Base-by-base conservation (phyloP, 495 filamentous ascomycete genomes). In the Polyplosphaeria fusca region DNA sequence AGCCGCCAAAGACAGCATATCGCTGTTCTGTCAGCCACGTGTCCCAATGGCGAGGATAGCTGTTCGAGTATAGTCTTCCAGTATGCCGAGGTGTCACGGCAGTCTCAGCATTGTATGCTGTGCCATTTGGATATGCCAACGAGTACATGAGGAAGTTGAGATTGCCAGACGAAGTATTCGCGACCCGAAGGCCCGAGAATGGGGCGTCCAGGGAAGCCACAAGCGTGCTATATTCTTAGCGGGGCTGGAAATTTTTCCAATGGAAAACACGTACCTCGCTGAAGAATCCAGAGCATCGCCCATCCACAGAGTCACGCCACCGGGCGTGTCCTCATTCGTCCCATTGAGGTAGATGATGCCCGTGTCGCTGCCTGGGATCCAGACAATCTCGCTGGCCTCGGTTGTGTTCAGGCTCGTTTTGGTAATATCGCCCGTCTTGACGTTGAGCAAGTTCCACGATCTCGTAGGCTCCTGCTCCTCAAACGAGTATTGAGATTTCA, bases 1-100 rank as follows among this genome's bases (percentile, higher is more conserved):
- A 67, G 14, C 76, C 76, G 0, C 67, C 74, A 42, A 78, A 79
- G 20, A 79, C 70, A 11, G 76, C 71, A 48, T 78, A 74, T 43
- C 74, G 72, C 22, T 69, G 48, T 2, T 74, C 70, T 1, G 80
- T 80, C 16, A 84, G 73, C 66, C 84, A 91, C 19, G 68, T 68
- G 60, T 91, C 86, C 88, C 88, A 92, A 65, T 92, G 87, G 18
- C 88, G 80, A 30, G 85, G 81, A 65, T 88, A 91, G 40, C 88
- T 77, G 52, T 76, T 78, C 45, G 81, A 79, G 63, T 90, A 91
- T 28, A 88, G 76, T 47, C 79, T 80, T 4, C 79, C 88, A 12
- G 78, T 77, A 12, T 84, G 82, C 3, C 72, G 64, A 5, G 79
- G 76, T 40, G 79, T 81, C 50, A 74, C 67, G 18, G 78, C 84